Evolutionary conservation across 208 protist genomes (phyloP).

Genomic region (Trypanosoma vivax): DNA sequence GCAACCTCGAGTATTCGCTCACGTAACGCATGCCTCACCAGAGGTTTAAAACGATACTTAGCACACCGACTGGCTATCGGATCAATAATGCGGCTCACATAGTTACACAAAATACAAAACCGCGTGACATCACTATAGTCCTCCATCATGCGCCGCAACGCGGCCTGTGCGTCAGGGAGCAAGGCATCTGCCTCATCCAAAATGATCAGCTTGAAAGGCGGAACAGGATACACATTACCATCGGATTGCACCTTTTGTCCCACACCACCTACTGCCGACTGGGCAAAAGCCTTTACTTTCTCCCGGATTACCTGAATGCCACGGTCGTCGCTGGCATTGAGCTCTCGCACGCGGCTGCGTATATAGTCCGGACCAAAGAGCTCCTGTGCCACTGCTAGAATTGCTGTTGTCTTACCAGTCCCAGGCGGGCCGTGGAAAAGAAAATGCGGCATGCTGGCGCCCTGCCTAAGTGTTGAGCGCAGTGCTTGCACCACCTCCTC

Average conservation of each 20-base stretch:
- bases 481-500: constrained; percentile 93
- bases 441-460: constrained; percentile 97
- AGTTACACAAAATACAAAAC: constrained; percentile 99
- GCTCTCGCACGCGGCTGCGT: constrained; percentile 93
- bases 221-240: constrained; percentile 81
- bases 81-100: constrained; percentile 98
- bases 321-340: constrained; percentile 99
- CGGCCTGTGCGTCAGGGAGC: constrained; percentile 97
- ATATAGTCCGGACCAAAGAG: constrained; percentile 95
- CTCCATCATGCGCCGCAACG: constrained; percentile 98
- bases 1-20: constrained; percentile 88
- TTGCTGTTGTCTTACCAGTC: constrained; percentile 98
- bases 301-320: constrained; percentile 98
- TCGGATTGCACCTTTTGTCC: constrained; percentile 68
- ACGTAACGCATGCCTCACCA: constrained; percentile 79
- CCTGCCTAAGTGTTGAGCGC: constrained; percentile 76
- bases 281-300: constrained; percentile 98
- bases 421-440: constrained; percentile 99
- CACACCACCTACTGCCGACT: constrained; percentile 68
- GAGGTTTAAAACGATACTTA: constrained; percentile 98
- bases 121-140: constrained; percentile 96
- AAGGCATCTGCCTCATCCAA: constrained; percentile 99
- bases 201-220: constrained; percentile 99
- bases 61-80: constrained; percentile 98
- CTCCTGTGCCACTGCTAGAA: constrained; percentile 95